These are phyloP conservation scores for Periconia sp. DNA, from an alignment of 2,329 filamentous ascomycete genomes.

Conservation along the genomic window DNA sequence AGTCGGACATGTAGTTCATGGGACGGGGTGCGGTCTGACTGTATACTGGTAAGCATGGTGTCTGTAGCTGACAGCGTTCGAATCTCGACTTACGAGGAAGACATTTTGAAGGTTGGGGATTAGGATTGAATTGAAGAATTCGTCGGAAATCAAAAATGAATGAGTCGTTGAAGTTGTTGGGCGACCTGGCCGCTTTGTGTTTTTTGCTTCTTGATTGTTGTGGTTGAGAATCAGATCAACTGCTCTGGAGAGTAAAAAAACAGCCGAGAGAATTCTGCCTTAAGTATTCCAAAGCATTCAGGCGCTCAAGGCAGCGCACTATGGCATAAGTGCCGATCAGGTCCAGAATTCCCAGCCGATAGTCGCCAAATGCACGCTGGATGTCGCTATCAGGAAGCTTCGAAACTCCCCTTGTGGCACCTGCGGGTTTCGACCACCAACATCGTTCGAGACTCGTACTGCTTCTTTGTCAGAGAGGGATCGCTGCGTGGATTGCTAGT, in stretches of 20 bases:
- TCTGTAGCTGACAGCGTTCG: background rate
- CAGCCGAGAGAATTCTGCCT: conserved; percentile 24
- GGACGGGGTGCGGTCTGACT: conserved; percentile 38
- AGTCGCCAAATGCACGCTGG: conserved; percentile 6
- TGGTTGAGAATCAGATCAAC: conserved; percentile 30
- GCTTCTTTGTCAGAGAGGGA: conserved; percentile 1
- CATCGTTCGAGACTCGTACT: conserved; percentile 32
- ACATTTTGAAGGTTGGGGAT: conserved; percentile 24
- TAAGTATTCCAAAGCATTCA: conserved; percentile 24
- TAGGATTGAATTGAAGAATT: background rate
- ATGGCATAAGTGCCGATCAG: conserved; percentile 4
- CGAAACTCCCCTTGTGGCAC: conserved; percentile 33
- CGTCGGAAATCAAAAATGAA: conserved; percentile 1
- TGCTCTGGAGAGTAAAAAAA: conserved; percentile 24
- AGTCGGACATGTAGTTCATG: conserved; percentile 43
- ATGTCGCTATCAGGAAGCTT: conserved; percentile 9
- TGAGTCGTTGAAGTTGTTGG: background rate
- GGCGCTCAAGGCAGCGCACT: conserved; percentile 1
- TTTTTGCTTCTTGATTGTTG: conserved; percentile 11
- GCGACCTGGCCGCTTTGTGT: conserved; percentile 19
- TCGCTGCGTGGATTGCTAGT: conserved; percentile 11
- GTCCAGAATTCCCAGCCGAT: background rate
- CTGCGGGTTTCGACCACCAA: conserved; percentile 19
- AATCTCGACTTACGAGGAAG: conserved; percentile 31
- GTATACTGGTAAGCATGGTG: conserved; percentile 7